Conservation (phyloP, 768 basidiomycete genomes). For the Scleroderma bovista region DNA sequence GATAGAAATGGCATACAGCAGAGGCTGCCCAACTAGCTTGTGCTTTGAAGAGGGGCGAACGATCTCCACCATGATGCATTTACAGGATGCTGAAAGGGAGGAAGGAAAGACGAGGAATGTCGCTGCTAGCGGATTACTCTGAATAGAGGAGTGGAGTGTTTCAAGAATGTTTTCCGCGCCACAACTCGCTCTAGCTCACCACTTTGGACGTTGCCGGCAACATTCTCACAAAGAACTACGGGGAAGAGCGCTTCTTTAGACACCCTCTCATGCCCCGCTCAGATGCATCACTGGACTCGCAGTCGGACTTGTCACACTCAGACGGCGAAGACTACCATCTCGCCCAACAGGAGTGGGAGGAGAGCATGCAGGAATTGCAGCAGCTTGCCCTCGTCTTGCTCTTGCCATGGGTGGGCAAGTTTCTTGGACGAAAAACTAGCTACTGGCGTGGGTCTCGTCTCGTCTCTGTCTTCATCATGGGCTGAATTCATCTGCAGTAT, state of each 20-base stretch:
- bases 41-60: conserved; percentile 26
- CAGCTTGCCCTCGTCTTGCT: conserved; percentile 75
- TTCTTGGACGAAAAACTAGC: conserved; percentile 80
- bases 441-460: conserved; percentile 63
- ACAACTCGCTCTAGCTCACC: too few relatives aligned
- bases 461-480: conserved; percentile 1
- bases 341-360: conserved; percentile 91
- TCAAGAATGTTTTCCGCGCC: not conserved
- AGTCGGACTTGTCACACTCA: conserved; percentile 47
- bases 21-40: conserved; percentile 69
- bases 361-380: conserved; percentile 79
- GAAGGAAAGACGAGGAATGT: not conserved
- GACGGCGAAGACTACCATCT: conserved; percentile 64
- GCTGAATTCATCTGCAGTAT: conserved; percentile 42
- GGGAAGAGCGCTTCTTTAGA: conserved; percentile 1
- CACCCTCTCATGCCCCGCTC: conserved; percentile 52
- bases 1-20: conserved; percentile 74
- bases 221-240: too few relatives aligned
- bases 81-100: conserved; percentile 11
- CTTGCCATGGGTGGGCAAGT: conserved; percentile 84
- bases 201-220: too few relatives aligned
- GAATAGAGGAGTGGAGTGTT: conserved; percentile 5
- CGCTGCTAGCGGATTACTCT: not conserved
- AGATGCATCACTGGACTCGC: conserved; percentile 52
- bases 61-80: conserved; percentile 53